Percentiles rank a stretch among this genome's conserved stretches.
Evolutionary conservation across 441 rosid genomes (phyloP).

Genomic region (Adansonia gregorii): DNA sequence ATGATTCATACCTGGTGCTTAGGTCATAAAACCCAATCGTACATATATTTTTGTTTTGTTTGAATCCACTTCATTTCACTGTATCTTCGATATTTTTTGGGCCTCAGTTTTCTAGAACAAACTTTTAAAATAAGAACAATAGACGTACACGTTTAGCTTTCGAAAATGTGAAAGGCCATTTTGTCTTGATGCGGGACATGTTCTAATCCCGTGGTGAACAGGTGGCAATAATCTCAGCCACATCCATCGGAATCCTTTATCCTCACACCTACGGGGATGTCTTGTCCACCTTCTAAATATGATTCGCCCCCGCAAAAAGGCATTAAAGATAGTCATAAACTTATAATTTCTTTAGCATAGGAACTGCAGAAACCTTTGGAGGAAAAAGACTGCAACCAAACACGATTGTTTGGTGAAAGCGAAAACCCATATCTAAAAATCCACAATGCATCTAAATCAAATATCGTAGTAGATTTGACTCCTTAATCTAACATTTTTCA

Average conservation of each 20-base stretch:
- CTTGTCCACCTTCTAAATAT: background rate
- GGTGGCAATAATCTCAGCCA: background rate
- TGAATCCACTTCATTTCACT: background rate
- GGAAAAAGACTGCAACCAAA: no score
- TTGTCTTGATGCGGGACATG: background rate
- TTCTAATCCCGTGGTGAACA: background rate
- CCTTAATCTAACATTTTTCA: background rate
- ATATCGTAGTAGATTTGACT: no score
- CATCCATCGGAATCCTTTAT: background rate
- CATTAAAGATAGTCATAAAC: no score
- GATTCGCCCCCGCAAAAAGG: background rate
- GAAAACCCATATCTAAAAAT: no score
- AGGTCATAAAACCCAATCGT: background rate
- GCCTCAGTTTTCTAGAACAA: background rate
- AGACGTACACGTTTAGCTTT: slow-evolving; percentile 3
- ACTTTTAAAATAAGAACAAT: background rate
- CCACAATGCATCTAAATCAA: no score
- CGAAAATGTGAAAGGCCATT: background rate
- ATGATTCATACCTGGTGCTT: no score
- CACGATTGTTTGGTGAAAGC: no score
- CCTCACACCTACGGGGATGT: background rate
- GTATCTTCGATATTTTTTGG: background rate
- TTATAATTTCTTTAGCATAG: no score
- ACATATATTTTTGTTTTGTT: background rate
- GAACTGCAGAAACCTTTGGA: background rate